A percentile compares a stretch with the other conserved stretches of the same genome.
phyloP scores from a whole-genome alignment of 2,329 filamentous ascomycete genomes.

The Xylariomycetidae sp. region DNA sequence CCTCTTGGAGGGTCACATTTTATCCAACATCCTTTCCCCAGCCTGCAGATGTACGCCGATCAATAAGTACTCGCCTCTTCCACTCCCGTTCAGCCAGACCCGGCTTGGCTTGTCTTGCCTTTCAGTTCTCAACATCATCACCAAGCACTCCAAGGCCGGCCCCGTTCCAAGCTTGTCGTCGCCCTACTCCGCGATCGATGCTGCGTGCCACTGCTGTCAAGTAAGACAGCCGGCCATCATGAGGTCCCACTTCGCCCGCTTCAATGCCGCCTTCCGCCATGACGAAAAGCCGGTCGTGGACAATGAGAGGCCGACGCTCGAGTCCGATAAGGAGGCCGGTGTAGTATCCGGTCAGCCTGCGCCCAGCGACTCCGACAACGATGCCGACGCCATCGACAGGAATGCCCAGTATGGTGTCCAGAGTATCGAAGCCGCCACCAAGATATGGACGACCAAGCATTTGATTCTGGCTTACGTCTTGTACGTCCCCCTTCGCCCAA shows the following conservation, averaged over 20 bases:
- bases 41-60: too few species aligned
- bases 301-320: conserved; percentile 3
- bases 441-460: conserved; percentile 35
- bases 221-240: conserved; percentile 11
- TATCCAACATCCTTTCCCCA: too few species aligned
- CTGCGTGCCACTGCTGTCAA: too few species aligned
- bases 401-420: conserved; percentile 38
- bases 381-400: conserved; percentile 28
- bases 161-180: too few species aligned
- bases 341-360: conserved; percentile 14
- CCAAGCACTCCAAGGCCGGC: too few species aligned
- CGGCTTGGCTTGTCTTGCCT: too few species aligned
- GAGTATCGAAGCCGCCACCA: conserved; percentile 42
- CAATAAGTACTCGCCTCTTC: too few species aligned
- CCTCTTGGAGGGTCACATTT: too few species aligned
- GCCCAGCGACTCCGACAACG: conserved; percentile 14
- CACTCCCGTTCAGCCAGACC: too few species aligned
- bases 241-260: conserved; percentile 14
- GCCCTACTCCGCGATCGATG: too few species aligned
- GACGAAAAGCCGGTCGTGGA: conserved; percentile 24
- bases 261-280: too few species aligned
- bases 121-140: too few species aligned
- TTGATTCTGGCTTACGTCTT: conserved; percentile 37
- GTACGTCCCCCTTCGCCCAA: conserved; percentile 25
- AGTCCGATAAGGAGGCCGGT: conserved; percentile 19